Evolutionary conservation across 768 basidiomycete genomes (phyloP), one percentile per base, ranked within the genome.

Genomic region (Udeniomyces megalosporus): DNA sequence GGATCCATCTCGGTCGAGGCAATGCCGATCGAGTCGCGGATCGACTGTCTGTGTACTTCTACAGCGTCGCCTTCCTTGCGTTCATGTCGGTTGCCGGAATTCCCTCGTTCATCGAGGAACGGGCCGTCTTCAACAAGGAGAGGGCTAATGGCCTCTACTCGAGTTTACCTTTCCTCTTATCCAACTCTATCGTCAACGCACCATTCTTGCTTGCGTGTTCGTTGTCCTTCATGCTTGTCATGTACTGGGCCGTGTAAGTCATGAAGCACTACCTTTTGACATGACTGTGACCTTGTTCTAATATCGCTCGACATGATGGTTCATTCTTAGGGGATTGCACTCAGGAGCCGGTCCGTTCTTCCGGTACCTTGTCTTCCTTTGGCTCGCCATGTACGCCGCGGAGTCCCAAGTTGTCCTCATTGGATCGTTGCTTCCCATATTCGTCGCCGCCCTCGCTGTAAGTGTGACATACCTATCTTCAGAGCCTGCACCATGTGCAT

Each of bases 31-130:
- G 68, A 51, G 69, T 74, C 55, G 68, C 71, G 38, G 70, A 71
- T 35, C 65, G 69, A 22, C 71, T 80, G 2, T 79, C 78, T 14
- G 79, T 80, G 1, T 76, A 79, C 66, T 83, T 82, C 69, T 82
- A 77, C 70, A 77, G 77, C 49, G 80, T 80, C 22, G 81, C 81
- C 0, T 67, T 69, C 60, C 60, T 69, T 14, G 60, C 61, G 3
- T 69, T 69, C 62, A 81, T 81, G 80, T 77, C 77, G 15, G 81
- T 82, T 3, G 80, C 81, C 26, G 81, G 81, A 22, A 81, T 82
- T 45, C 82, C 45, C 24, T 15, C 48, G 48, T 31, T 80, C 70
- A 74, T 83, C 24, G 81, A 83, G 67, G 80, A 82, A 68, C 77
- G 81, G 20, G 69, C 78, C 5, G 80, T 81, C 0, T 83, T 80